These are phyloP conservation scores for Lipomyces chichibuensis DNA, from an alignment of 805 yeast species.

Conservation along the genomic window DNA sequence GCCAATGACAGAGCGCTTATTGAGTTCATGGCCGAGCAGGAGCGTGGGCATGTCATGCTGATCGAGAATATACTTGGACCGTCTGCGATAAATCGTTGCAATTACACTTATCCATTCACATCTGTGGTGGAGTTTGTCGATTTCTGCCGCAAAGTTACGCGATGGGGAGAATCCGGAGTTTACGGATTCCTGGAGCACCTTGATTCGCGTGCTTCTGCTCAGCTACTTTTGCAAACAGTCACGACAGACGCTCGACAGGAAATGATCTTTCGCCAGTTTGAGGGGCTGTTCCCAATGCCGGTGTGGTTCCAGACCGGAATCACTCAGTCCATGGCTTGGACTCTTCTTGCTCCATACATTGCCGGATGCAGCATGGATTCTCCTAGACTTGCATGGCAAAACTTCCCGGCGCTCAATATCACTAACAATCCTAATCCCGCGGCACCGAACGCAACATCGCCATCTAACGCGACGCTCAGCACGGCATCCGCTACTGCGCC, in stretches of 20 bases:
- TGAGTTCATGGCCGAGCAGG: constrained; percentile 27
- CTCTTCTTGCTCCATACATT: constrained; percentile 22
- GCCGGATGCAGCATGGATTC: constrained; percentile 12
- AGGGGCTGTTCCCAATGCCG: constrained; percentile 24
- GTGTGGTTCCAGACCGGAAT: constrained; percentile 21
- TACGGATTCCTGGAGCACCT: constrained; percentile 22
- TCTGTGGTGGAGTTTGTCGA: constrained; percentile 15
- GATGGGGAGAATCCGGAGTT: constrained; percentile 22
- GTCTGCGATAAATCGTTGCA: constrained; percentile 11
- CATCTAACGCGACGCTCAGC: background rate
- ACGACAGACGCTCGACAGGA: constrained; percentile 25
- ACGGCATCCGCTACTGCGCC: background rate
- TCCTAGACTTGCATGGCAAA: constrained; percentile 22
- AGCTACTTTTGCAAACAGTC: constrained; percentile 18
- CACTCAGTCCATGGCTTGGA: constrained; percentile 24
- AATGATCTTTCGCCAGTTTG: constrained; percentile 22
- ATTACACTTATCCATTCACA: constrained; percentile 13
- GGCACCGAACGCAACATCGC: background rate
- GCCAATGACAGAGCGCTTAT: constrained; percentile 15
- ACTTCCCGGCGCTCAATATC: constrained; percentile 23
- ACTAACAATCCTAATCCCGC: constrained; percentile 15
- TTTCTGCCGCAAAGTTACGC: constrained; percentile 17
- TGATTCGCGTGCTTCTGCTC: constrained; percentile 21
- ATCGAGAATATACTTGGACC: constrained; percentile 21
- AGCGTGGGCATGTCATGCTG: constrained; percentile 16